Conservation (phyloP, 2,329 filamentous ascomycete genomes). For the Chaetomium globosum region DNA sequence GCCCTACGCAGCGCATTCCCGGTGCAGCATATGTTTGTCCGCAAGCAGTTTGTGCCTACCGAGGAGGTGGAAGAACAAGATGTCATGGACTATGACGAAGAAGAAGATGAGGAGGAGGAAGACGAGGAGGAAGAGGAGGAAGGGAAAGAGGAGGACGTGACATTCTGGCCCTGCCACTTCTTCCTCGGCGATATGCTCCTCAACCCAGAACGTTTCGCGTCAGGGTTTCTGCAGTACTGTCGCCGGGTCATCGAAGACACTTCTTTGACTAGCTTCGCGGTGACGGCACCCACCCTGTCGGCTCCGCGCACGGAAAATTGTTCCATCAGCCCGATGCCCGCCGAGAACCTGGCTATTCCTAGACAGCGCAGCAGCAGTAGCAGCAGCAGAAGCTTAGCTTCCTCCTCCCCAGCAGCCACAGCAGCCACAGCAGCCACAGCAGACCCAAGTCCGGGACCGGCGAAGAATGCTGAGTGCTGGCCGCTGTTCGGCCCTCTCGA, state of each 20-base stretch:
- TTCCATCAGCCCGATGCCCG: slow-evolving; percentile 1
- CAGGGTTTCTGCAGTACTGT: slow-evolving; percentile 6
- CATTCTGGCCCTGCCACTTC: slow-evolving; percentile 7
- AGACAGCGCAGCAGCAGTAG: neutral
- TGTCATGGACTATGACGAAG: neutral
- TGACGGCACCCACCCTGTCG: neutral
- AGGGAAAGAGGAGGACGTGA: neutral
- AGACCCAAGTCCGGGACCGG: neutral
- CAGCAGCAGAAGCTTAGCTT: neutral
- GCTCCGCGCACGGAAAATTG: neutral
- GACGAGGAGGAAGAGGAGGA: neutral
- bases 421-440: neutral
- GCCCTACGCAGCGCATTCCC: slow-evolving; percentile 6
- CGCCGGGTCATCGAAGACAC: neutral
- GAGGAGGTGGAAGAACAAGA: slow-evolving; percentile 7
- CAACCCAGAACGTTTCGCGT: slow-evolving; percentile 1
- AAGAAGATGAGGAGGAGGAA: neutral
- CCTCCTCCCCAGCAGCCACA: neutral
- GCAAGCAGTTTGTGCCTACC: slow-evolving; percentile 1
- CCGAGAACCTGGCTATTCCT: neutral
- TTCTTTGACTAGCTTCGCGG: neutral
- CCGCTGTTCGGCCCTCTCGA: slow-evolving; percentile 5
- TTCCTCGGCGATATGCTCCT: slow-evolving; percentile 6
- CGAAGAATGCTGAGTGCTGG: neutral
- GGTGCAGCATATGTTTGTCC: slow-evolving; percentile 4